Evolutionary conservation across 345 rosid genomes (phyloP), one percentile per base, ranked within the genome.

Genomic region (Jatropha curcas): DNA sequence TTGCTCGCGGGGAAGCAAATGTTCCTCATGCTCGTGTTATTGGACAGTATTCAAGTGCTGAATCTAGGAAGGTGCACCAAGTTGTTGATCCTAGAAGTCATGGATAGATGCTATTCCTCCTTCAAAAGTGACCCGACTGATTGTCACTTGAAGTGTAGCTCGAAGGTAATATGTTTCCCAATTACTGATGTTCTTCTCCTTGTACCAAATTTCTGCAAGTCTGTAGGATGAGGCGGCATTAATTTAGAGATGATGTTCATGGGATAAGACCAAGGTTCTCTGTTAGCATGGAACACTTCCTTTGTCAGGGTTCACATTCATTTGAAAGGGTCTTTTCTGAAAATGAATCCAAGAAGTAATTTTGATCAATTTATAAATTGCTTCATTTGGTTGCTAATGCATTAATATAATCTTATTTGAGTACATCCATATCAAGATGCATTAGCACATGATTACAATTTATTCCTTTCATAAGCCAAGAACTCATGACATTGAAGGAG

Each of bases 61-160:
- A 90, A 74, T 70, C 82, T 9, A 84, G 95, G 70, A 89, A 79
- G 70, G 91, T 89, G 58, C 97, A 87, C 75, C 91, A 80, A 74
- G 89, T 89, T 72, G 85, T 68, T 82, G 93, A 86, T 84, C 97
- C 98, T 58, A 87, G 93, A 80, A 92, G 97, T 81, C 98, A 92
- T 81, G 93, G 97, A 8, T 93, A 91, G 86, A 56, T 68, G 30
- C 20, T 5, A 41, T 28, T 14, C 35, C 60, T 37, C 19, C 20
- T 65, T 48, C 43, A 65, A 65, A 65, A 66, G 27, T 24, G 58
- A 31, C 34, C 10, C 25, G 43, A 34, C 63, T 33, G 59, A n/a
- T 67, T 61, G 37, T 65, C 20, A 13, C 11, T 19, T 31, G 76
- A 66, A 60, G 31, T 63, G 39, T 51, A 45, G 2, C 33, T 9